phyloP scores from a whole-genome alignment of 1,139 yeast species.

The Zygosaccharomyces sapae region DNA sequence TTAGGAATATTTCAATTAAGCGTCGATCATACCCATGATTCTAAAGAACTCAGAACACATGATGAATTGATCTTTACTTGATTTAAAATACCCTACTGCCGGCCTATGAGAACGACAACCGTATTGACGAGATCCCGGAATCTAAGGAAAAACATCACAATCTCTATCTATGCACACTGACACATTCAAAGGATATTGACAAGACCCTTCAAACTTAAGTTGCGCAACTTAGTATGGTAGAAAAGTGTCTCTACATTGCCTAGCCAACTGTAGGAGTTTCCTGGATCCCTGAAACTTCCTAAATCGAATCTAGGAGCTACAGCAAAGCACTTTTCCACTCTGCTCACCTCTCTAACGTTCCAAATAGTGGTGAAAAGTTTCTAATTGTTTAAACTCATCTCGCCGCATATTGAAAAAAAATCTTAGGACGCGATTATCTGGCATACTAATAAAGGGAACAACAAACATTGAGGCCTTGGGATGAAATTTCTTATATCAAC shows the following conservation, averaged over 20 bases:
- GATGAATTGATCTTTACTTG: not conserved
- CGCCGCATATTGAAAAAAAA: not conserved
- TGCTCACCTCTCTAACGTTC: not conserved
- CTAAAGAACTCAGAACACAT: slow-evolving; percentile 1
- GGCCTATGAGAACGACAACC: not conserved
- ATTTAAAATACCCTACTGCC: not conserved
- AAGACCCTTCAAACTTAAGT: slow-evolving; percentile 40
- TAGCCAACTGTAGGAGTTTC: not conserved
- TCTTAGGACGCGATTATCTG: not conserved
- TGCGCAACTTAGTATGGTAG: slow-evolving; percentile 30
- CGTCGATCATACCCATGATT: not conserved
- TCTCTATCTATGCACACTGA: slow-evolving; percentile 41
- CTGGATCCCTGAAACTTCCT: not conserved
- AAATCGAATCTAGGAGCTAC: not conserved
- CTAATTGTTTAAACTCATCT: not conserved
- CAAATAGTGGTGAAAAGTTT: slow-evolving; percentile 5
- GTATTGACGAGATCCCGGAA: slow-evolving; percentile 9
- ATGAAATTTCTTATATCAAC: not conserved
- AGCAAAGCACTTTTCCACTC: slow-evolving; percentile 1
- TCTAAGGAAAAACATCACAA: slow-evolving; percentile 8
- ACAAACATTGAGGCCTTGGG: not conserved
- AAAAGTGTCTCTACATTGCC: not conserved
- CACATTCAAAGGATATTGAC: slow-evolving; percentile 41
- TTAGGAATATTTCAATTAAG: not conserved
- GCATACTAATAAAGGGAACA: not conserved